Evolutionary conservation across 2,329 filamentous ascomycete species (phyloP).

Genomic region (Pseudocercospora pini-densiflorae): DNA sequence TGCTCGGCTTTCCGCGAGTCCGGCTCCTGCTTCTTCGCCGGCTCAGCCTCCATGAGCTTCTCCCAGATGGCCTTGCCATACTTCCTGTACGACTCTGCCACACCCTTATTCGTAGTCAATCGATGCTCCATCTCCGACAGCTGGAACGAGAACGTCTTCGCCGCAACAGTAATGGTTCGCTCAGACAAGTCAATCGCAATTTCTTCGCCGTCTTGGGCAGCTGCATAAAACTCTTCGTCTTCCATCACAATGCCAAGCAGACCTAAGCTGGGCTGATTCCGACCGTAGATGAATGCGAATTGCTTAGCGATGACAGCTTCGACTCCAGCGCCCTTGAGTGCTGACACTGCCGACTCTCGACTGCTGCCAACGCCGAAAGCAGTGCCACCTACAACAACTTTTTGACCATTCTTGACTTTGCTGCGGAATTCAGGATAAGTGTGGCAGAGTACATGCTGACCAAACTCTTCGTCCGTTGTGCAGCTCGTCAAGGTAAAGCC

Average conservation of each 20-base stretch:
- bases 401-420: conserved; percentile 4
- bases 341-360: conserved; percentile 16
- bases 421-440: conserved; percentile 16
- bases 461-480: conserved; percentile 9
- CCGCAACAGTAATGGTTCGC: background rate
- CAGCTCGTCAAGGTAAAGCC: conserved; percentile 1
- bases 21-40: background rate
- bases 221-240: conserved; percentile 14
- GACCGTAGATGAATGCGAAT: conserved; percentile 18
- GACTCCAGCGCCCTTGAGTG: conserved; percentile 19
- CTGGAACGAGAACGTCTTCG: background rate
- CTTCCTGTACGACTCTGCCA: conserved; percentile 14
- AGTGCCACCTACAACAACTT: conserved; percentile 19
- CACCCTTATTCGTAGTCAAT: conserved; percentile 8
- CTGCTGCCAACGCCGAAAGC: conserved; percentile 19
- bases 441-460: conserved; percentile 16
- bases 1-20: background rate
- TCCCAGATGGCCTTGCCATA: conserved; percentile 20
- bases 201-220: conserved; percentile 4
- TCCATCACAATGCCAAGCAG: conserved; percentile 16
- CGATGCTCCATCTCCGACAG: background rate
- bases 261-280: conserved; percentile 14
- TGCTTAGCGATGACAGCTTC: conserved; percentile 17
- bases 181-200: conserved; percentile 7
- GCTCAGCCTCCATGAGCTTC: conserved; percentile 1